These are phyloP conservation scores for Hypoxylon sp. DNA, from an alignment of 2,329 filamentous ascomycete genomes.

Conservation along the genomic window DNA sequence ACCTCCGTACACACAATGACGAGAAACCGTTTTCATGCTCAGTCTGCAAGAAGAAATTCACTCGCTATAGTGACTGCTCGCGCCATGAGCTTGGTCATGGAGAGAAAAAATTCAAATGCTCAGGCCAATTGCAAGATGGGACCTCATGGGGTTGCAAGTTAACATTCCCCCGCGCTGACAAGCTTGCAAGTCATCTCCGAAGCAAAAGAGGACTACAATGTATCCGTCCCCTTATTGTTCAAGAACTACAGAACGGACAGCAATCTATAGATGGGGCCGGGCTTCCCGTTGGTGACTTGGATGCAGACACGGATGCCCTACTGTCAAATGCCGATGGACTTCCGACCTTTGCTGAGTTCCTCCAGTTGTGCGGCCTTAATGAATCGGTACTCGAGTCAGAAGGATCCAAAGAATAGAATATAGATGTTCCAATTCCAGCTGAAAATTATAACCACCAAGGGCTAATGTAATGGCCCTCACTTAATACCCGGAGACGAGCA, in stretches of 20 bases:
- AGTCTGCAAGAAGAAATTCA: constrained; percentile 41
- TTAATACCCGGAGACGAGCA: no score
- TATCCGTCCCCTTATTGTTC: constrained; percentile 34
- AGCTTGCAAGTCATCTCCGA: constrained; percentile 43
- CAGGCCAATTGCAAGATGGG: constrained; percentile 44
- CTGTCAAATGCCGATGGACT: constrained; percentile 26
- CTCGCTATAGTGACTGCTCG: constrained; percentile 38
- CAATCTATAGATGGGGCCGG: constrained; percentile 4
- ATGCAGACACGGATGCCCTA: constrained; percentile 31
- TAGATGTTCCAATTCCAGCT: no score
- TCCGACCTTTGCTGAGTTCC: constrained; percentile 37
- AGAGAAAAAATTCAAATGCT: constrained; percentile 44
- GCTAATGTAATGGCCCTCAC: no score
- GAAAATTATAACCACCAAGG: no score
- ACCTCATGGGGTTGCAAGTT: constrained; percentile 46
- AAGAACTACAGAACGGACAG: constrained; percentile 27
- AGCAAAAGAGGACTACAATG: constrained; percentile 45
- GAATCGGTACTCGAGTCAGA: constrained; percentile 3
- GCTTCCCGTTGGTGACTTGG: constrained; percentile 23
- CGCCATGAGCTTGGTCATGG: constrained; percentile 45
- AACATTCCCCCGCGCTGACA: constrained; percentile 45
- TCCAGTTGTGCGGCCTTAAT: constrained; percentile 34
- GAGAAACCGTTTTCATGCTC: constrained; percentile 43
- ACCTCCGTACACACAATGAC: constrained; percentile 43
- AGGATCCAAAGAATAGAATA: neutral